Conservation (phyloP, 148 eudicot species). For the Spergularia marina region DNA sequence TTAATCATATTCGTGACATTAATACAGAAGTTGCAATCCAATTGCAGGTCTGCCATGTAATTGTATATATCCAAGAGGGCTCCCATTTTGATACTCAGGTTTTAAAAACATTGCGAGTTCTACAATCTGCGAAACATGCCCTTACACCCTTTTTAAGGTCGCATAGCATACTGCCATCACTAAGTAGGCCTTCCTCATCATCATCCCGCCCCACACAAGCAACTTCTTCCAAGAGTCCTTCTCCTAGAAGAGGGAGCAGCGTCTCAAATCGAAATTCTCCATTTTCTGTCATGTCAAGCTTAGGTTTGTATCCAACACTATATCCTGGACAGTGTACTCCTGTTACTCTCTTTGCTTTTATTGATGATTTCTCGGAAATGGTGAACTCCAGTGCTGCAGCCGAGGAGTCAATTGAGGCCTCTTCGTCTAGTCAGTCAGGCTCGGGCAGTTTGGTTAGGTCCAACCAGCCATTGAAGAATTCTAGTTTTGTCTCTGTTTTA, state of each 20-base stretch:
- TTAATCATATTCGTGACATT: slow-evolving; percentile 6
- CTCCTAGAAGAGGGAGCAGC: slow-evolving; percentile 67
- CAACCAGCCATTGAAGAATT: slow-evolving; percentile 46
- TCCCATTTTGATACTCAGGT: slow-evolving; percentile 65
- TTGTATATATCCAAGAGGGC: slow-evolving; percentile 76
- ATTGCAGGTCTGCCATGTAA: slow-evolving; percentile 90
- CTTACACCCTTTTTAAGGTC: slow-evolving; percentile 58
- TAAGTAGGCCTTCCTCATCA: slow-evolving; percentile 51
- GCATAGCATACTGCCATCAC: slow-evolving; percentile 35
- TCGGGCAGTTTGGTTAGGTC: slow-evolving; percentile 45
- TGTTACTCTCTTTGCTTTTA: slow-evolving; percentile 77
- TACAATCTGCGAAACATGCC: slow-evolving; percentile 86
- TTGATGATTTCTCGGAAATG: slow-evolving; percentile 72
- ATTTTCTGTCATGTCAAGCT: slow-evolving; percentile 55
- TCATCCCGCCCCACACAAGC: slow-evolving; percentile 46
- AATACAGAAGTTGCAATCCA: slow-evolving; percentile 8
- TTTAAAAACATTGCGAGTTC: slow-evolving; percentile 59
- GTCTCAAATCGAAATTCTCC: slow-evolving; percentile 54
- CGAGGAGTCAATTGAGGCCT: slow-evolving; percentile 50
- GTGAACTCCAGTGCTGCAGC: slow-evolving; percentile 34
- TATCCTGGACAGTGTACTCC: slow-evolving; percentile 96
- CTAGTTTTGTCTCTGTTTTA: slow-evolving; percentile 73
- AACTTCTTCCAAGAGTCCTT: slow-evolving; percentile 50
- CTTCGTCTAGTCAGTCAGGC: slow-evolving; percentile 48
- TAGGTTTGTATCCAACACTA: slow-evolving; percentile 62